phyloP scores from a whole-genome alignment of 805 yeast species.

The Suhomyces tanzawaensis region DNA sequence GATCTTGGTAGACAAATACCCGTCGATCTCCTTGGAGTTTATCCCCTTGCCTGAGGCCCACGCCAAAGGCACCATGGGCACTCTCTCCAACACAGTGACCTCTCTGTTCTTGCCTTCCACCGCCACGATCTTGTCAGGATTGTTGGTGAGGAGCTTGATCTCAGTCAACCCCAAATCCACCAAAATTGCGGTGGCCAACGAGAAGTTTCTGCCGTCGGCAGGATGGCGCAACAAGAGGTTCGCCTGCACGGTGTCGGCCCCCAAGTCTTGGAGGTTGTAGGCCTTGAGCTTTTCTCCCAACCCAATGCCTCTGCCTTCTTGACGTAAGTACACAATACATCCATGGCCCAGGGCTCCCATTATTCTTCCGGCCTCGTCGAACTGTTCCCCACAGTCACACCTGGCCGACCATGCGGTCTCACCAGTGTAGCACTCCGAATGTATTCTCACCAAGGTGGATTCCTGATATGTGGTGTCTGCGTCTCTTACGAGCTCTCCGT shows the following conservation, averaged over 20 bases:
- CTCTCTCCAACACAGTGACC: conserved; percentile 79
- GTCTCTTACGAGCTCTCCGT: conserved; percentile 28
- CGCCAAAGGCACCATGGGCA: conserved; percentile 95
- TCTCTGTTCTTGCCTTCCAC: conserved; percentile 82
- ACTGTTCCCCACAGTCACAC: conserved; percentile 99
- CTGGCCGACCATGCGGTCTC: conserved; percentile 99
- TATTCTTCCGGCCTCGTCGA: conserved; percentile 93
- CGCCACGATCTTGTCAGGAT: conserved; percentile 93
- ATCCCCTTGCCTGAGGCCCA: conserved; percentile 74
- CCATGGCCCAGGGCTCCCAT: conserved; percentile 90
- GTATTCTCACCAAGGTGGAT: conserved; percentile 79
- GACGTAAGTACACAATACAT: conserved; percentile 91
- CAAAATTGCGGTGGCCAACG: conserved; percentile 89
- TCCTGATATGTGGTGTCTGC: conserved; percentile 29
- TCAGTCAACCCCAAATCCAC: conserved; percentile 73
- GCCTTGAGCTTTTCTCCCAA: conserved; percentile 97
- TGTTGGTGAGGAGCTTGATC: conserved; percentile 82
- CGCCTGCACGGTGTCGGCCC: conserved; percentile 98
- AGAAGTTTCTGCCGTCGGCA: conserved; percentile 94
- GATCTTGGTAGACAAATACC: conserved; percentile 88
- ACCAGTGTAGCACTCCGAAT: conserved; percentile 97
- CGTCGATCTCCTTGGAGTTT: conserved; percentile 82
- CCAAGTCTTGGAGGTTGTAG: conserved; percentile 92
- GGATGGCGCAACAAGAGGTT: conserved; percentile 91
- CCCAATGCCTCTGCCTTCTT: conserved; percentile 98